Evolutionary conservation across 805 yeast species (phyloP), one percentile per base, ranked within the genome.

Genomic region (Nakazawaea ernobii): DNA sequence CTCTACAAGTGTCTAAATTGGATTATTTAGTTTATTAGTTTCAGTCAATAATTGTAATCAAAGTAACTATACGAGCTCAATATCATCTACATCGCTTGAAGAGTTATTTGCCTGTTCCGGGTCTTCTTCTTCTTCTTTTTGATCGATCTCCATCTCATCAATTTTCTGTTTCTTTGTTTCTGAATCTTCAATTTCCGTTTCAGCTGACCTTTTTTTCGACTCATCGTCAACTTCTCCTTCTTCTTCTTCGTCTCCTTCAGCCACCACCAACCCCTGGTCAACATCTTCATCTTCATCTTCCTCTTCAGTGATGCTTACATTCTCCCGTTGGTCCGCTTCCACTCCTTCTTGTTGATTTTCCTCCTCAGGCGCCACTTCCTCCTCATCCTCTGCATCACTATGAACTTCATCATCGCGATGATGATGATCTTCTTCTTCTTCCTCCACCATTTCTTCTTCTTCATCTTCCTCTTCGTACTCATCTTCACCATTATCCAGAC

Each of bases 361-460:
- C 2, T 35, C 35, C 30, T 30, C 33, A 28, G 8, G 39, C 36
- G 26, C 15, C 42, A 20, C 36, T 13, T 49, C 60, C 2, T 40
- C 49, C 26, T 52, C 58, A 56, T 57, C 57, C 3, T 55, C 49
- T 4, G 55, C 50, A 45, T 59, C 63, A 9, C 58, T 65, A 6
- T 58, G 67, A 3, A 50, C 53, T n/a, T 54, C 59, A 6, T 52
- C 62, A 35, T 61, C 64, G 15, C 48, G 54, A 13, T 53, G 55
- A 4, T 52, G 59, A 9, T 48, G 49, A 15, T 45, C 55, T 8
- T 53, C 55, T 2, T 55, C 59, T 39, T 37, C 52, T 20, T 50
- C 63, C 36, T 37, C 49, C 9, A 4, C 39, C 13, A 14, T 42
- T 1, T 54, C 63, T 4, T 53, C 61, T 8, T 53, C 63, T 3